These are phyloP conservation scores for Ustilago tritici DNA, from an alignment of 1,284 basidiomycete genomes.

Conservation along the genomic window DNA sequence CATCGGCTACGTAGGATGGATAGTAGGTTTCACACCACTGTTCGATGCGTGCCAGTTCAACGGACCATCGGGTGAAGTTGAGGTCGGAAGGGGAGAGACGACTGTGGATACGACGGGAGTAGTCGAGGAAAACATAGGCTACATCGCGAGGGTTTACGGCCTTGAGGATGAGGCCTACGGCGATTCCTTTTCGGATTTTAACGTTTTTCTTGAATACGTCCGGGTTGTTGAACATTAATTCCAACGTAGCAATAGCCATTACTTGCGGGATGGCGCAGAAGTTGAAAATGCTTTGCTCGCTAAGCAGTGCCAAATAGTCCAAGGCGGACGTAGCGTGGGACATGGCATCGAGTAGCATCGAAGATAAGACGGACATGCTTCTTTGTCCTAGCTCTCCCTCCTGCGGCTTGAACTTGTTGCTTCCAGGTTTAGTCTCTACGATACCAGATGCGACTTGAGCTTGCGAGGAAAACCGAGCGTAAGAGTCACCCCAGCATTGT, in stretches of 20 bases:
- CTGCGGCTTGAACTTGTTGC: slow-evolving; percentile 39
- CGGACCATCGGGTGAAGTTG: slow-evolving; percentile 74
- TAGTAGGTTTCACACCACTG: slow-evolving; percentile 67
- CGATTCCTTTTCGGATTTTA: slow-evolving; percentile 93
- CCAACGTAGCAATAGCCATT: slow-evolving; percentile 96
- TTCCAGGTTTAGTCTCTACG: slow-evolving; percentile 51
- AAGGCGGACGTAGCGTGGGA: slow-evolving; percentile 85
- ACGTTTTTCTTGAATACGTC: slow-evolving; percentile 89
- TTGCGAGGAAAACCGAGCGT: slow-evolving; percentile 55
- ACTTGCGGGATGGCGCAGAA: slow-evolving; percentile 95
- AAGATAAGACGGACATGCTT: slow-evolving; percentile 72
- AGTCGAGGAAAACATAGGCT: slow-evolving; percentile 86
- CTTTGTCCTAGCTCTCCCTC: slow-evolving; percentile 56
- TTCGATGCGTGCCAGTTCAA: slow-evolving; percentile 65
- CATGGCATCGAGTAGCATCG: slow-evolving; percentile 90
- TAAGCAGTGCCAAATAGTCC: slow-evolving; percentile 88
- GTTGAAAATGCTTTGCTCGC: slow-evolving; percentile 93
- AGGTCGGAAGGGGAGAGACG: slow-evolving; percentile 85
- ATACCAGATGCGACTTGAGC: slow-evolving; percentile 62
- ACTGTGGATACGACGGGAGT: slow-evolving; percentile 83
- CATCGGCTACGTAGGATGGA: slow-evolving; percentile 57
- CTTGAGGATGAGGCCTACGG: slow-evolving; percentile 87
- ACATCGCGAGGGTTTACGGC: slow-evolving; percentile 93
- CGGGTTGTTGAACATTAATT: slow-evolving; percentile 91
- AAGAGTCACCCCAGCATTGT: slow-evolving; percentile 81